Evolutionary conservation across 208 protist genomes (phyloP).

Genomic region (Phytomonas serpens): DNA sequence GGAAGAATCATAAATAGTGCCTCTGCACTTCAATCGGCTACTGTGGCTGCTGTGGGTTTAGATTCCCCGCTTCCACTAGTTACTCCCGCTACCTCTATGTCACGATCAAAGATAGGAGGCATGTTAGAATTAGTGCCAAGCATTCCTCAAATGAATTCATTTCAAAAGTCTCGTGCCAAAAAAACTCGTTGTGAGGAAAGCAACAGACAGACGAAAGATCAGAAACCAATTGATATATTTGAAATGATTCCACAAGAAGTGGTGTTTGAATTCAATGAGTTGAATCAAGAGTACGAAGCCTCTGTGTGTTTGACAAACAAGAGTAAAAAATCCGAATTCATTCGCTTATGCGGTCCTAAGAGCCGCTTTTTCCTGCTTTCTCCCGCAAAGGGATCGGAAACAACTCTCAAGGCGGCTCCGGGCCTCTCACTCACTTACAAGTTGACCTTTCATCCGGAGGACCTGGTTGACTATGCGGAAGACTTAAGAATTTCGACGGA

Average conservation of each 20-base stretch:
- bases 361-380: constrained; percentile 62
- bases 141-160: neutral
- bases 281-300: constrained; percentile 54
- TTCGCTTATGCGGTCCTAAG: constrained; percentile 74
- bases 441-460: constrained; percentile 78
- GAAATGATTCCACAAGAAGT: constrained; percentile 74
- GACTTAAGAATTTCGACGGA: constrained; percentile 85
- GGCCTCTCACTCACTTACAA: constrained; percentile 85
- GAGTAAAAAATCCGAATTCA: constrained; percentile 56
- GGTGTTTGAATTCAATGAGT: constrained; percentile 61
- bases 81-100: neutral
- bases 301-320: constrained; percentile 85
- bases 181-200: neutral
- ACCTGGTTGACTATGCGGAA: constrained; percentile 67
- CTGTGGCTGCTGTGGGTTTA: neutral
- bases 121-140: neutral
- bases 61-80: neutral
- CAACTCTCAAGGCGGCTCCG: constrained; percentile 75
- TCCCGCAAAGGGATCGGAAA: constrained; percentile 33
- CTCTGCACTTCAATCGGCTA: neutral
- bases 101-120: neutral
- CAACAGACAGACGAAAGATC: neutral
- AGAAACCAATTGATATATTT: constrained; percentile 33
- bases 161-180: neutral
- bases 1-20: neutral